phyloP scores from a whole-genome alignment of 129 eudicot species.

The Flaveria linearis region DNA sequence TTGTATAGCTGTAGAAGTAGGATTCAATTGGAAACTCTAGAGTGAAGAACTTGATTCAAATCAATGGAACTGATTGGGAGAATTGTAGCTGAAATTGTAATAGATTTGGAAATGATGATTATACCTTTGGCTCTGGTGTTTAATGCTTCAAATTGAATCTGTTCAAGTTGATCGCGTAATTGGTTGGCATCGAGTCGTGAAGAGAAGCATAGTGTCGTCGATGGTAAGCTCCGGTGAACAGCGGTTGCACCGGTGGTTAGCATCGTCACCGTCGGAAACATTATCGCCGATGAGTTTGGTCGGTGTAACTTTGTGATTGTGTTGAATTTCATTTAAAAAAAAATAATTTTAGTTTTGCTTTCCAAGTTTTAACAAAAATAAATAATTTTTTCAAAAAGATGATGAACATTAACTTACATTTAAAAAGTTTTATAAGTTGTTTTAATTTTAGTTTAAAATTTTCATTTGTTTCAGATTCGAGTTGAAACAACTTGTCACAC shows the following conservation, averaged over 20 bases:
- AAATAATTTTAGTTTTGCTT: too few species aligned
- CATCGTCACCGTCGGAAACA: slow-evolving; percentile 35
- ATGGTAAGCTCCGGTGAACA: background rate
- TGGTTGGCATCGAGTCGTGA: slow-evolving; percentile 41
- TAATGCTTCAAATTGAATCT: slow-evolving; percentile 55
- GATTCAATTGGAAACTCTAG: background rate
- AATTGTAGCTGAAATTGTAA: background rate
- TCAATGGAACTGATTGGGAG: background rate
- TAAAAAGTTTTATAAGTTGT: too few species aligned
- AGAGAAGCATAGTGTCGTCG: slow-evolving; percentile 40
- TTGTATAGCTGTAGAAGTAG: background rate
- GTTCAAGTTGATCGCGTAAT: slow-evolving; percentile 56
- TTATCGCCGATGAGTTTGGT: slow-evolving; percentile 16
- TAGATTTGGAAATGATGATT: background rate
- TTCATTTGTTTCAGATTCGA: too few species aligned
- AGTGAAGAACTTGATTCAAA: background rate
- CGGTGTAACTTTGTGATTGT: background rate
- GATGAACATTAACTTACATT: too few species aligned
- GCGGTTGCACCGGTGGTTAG: slow-evolving; percentile 23
- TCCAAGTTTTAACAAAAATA: too few species aligned
- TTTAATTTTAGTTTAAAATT: too few species aligned
- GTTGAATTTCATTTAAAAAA: background rate
- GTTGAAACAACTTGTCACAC: too few species aligned
- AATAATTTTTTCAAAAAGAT: too few species aligned
- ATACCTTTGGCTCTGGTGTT: slow-evolving; percentile 52